Evolutionary conservation across 1,284 basidiomycete genomes (phyloP).

Genomic region (Cutaneotrichosporon cutaneum): DNA sequence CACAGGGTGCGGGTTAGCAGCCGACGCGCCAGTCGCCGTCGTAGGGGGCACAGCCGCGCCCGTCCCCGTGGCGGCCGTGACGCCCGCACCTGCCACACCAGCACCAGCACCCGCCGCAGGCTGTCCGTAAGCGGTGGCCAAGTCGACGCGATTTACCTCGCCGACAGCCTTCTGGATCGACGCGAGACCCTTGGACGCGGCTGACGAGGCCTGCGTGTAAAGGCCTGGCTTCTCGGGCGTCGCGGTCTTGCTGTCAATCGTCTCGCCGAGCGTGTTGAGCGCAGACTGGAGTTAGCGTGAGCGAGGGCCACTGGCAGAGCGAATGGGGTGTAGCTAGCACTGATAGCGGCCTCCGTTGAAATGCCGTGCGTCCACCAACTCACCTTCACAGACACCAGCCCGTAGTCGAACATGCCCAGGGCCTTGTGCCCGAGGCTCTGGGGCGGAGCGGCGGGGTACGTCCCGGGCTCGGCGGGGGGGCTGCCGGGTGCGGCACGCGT

Average conservation of each 20-base stretch:
- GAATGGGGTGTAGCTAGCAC: too few relatives aligned
- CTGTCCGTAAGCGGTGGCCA: slow-evolving; percentile 10
- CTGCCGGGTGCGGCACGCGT: not conserved
- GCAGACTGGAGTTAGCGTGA: slow-evolving; percentile 33
- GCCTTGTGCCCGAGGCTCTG: slow-evolving; percentile 24
- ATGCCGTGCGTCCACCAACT: slow-evolving; percentile 8
- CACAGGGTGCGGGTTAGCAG: slow-evolving; percentile 24
- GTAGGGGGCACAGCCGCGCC: not conserved
- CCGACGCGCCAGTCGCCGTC: not conserved
- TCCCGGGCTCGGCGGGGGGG: slow-evolving; percentile 4
- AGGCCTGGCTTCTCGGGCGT: slow-evolving; percentile 47
- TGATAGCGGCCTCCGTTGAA: too few relatives aligned
- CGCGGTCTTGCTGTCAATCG: slow-evolving; percentile 47
- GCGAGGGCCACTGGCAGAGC: too few relatives aligned
- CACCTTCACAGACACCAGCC: slow-evolving; percentile 36
- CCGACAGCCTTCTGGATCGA: slow-evolving; percentile 27
- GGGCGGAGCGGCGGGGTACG: not conserved
- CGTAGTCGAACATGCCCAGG: slow-evolving; percentile 37
- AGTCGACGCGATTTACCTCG: slow-evolving; percentile 8
- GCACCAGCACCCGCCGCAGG: slow-evolving; percentile 1
- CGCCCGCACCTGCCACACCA: slow-evolving; percentile 4
- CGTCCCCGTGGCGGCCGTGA: not conserved
- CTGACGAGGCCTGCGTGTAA: too few relatives aligned
- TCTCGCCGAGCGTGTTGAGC: slow-evolving; percentile 40
- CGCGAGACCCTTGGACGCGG: slow-evolving; percentile 37